A percentile compares a stretch with the other conserved stretches of the same genome.
Conservation (phyloP, 2,329 filamentous ascomycete genomes). For the Cladosporium halotolerans region DNA sequence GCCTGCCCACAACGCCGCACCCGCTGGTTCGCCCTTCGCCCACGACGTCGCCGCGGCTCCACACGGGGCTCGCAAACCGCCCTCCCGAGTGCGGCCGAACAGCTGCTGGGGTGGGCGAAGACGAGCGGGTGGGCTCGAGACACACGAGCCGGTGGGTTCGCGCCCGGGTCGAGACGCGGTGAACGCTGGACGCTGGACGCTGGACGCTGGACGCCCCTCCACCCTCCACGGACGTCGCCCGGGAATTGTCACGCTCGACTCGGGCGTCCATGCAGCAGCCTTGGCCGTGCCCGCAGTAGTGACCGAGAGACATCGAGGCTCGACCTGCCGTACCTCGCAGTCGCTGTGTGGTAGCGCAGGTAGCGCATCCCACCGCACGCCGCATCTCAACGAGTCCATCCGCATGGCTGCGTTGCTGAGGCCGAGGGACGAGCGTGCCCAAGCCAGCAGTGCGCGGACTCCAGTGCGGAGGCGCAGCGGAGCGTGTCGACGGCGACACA, state of each 20-base stretch:
- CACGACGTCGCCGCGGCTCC: conserved; percentile 3
- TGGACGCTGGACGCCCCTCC: too few relatives aligned
- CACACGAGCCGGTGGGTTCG: too few relatives aligned
- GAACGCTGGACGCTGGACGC: too few relatives aligned
- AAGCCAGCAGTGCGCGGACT: too few relatives aligned
- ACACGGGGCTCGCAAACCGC: neutral
- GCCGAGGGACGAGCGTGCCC: too few relatives aligned
- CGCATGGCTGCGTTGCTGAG: too few relatives aligned
- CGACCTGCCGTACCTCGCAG: too few relatives aligned
- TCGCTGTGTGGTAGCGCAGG: too few relatives aligned
- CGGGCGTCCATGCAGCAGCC: neutral
- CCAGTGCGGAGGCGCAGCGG: neutral
- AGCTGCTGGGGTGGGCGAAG: neutral
- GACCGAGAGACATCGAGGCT: too few relatives aligned
- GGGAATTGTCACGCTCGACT: neutral
- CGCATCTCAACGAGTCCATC: neutral
- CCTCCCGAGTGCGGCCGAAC: neutral
- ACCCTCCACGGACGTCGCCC: neutral
- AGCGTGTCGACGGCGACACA: too few relatives aligned
- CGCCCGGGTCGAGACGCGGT: too few relatives aligned
- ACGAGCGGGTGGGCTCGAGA: neutral
- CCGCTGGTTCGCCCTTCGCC: neutral
- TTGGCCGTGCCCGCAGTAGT: neutral
- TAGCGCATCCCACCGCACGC: neutral
- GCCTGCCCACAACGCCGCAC: conserved; percentile 2